Percentiles rank a stretch among this genome's conserved stretches.
Conservation (phyloP, 2,329 filamentous ascomycete genomes). For the Pyrenochaeta sp. region DNA sequence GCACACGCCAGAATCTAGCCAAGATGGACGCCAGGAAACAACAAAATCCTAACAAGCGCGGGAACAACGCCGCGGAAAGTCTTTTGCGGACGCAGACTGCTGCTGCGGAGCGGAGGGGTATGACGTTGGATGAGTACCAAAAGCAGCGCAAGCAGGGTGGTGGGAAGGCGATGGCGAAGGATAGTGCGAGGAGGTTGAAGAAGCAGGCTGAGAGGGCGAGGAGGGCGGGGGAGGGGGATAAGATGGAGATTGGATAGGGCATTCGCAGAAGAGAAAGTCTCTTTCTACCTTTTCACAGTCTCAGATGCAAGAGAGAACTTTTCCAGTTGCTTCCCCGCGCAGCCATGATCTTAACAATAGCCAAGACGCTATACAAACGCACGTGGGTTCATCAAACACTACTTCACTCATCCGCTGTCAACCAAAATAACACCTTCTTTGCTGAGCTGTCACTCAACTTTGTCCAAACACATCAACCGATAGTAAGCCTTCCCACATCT, state of each 20-base stretch:
- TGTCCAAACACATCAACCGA: background rate
- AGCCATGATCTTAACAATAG: too few species aligned
- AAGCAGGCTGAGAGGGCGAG: constrained; percentile 7
- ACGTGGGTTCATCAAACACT: background rate
- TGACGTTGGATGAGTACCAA: constrained; percentile 17
- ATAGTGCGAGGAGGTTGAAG: background rate
- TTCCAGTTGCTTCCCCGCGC: too few species aligned
- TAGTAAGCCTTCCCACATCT: background rate
- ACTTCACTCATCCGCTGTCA: background rate
- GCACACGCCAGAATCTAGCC: constrained; percentile 29
- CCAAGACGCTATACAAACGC: too few species aligned
- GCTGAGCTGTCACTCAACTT: background rate
- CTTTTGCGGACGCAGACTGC: constrained; percentile 17
- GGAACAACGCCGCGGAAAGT: constrained; percentile 9
- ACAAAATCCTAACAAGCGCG: constrained; percentile 1
- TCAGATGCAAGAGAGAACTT: too few species aligned
- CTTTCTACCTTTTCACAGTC: too few species aligned
- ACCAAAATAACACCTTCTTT: background rate
- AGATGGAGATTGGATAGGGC: constrained; percentile 17
- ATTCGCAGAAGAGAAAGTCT: background rate
- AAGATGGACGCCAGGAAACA: constrained; percentile 26
- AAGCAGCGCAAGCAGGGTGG: background rate
- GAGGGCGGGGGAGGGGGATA: constrained; percentile 7
- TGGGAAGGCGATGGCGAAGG: background rate
- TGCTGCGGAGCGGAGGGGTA: constrained; percentile 25